A percentile compares a stretch with the other conserved stretches of the same genome.
Evolutionary conservation across 108 stramenopile genomes (phyloP).

Genomic region (Skeletonema grethae): DNA sequence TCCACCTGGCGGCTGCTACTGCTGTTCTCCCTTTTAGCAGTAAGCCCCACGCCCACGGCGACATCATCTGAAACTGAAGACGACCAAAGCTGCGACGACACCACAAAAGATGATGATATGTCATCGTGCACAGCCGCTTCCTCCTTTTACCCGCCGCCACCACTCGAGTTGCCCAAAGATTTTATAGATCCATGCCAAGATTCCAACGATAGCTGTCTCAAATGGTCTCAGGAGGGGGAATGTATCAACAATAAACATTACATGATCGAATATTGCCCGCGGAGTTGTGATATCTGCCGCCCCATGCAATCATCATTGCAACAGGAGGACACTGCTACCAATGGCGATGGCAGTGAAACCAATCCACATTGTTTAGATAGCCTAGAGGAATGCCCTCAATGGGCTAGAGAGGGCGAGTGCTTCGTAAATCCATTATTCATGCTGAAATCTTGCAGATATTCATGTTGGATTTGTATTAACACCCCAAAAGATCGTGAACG

Average conservation of each 20-base stretch:
- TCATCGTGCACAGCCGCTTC: not conserved
- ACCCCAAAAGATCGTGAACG: slow-evolving; percentile 21
- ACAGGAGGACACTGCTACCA: not conserved
- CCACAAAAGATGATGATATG: not conserved
- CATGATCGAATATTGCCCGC: slow-evolving; percentile 22
- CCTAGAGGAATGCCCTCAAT: not conserved
- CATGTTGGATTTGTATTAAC: slow-evolving; percentile 36
- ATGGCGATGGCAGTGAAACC: not conserved
- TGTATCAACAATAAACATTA: slow-evolving; percentile 12
- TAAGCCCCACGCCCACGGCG: not conserved
- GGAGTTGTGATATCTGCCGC: slow-evolving; percentile 16
- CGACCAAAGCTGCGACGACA: not conserved
- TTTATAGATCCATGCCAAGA: slow-evolving; percentile 33
- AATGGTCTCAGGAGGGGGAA: slow-evolving; percentile 33
- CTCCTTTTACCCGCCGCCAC: no score
- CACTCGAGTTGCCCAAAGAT: slow-evolving; percentile 13
- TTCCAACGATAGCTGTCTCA: not conserved
- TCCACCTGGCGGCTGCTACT: not conserved
- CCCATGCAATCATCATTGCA: not conserved
- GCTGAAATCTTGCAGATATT: slow-evolving; percentile 25
- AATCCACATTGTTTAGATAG: slow-evolving; percentile 6
- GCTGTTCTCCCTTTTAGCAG: not conserved
- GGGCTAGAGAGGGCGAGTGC: slow-evolving; percentile 17
- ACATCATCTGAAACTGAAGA: not conserved
- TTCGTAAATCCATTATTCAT: slow-evolving; percentile 15